Conservation (phyloP, 805 yeast genomes). For the Helenozyma rhizophorensis region DNA sequence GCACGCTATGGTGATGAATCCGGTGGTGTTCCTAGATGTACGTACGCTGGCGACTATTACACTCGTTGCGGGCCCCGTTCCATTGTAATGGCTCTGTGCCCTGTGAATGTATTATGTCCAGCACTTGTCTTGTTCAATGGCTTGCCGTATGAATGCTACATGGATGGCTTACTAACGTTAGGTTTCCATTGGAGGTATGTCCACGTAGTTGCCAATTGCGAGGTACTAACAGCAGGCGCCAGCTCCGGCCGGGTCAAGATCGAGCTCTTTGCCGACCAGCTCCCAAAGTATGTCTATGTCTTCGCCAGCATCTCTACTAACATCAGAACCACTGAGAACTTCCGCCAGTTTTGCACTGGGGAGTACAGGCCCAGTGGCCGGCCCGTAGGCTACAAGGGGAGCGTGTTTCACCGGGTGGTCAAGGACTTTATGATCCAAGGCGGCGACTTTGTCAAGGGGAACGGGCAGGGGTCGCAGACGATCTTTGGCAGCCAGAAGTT, state of each 20-base stretch:
- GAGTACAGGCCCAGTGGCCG: conserved; percentile 33
- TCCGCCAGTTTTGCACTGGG: conserved; percentile 51
- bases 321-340: conserved; percentile 42
- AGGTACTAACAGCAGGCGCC: conserved; percentile 1
- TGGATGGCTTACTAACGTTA: conserved; percentile 10
- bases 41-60: too few relatives aligned
- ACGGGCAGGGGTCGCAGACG: conserved; percentile 41
- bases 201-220: too few relatives aligned
- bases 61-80: too few relatives aligned
- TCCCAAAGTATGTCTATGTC: conserved; percentile 30
- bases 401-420: conserved; percentile 38
- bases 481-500: conserved; percentile 40
- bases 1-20: neutral
- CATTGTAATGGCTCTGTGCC: too few relatives aligned
- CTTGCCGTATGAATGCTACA: too few relatives aligned
- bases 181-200: conserved; percentile 26
- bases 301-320: neutral
- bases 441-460: conserved; percentile 42
- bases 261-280: conserved; percentile 33
- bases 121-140: too few relatives aligned
- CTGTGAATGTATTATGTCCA: too few relatives aligned
- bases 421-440: conserved; percentile 43
- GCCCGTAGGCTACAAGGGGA: conserved; percentile 43
- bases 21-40: conserved; percentile 4
- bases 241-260: conserved; percentile 43